These are phyloP conservation scores for Phialocephala subalpina DNA, from an alignment of 2,329 filamentous ascomycete species.

Conservation along the genomic window DNA sequence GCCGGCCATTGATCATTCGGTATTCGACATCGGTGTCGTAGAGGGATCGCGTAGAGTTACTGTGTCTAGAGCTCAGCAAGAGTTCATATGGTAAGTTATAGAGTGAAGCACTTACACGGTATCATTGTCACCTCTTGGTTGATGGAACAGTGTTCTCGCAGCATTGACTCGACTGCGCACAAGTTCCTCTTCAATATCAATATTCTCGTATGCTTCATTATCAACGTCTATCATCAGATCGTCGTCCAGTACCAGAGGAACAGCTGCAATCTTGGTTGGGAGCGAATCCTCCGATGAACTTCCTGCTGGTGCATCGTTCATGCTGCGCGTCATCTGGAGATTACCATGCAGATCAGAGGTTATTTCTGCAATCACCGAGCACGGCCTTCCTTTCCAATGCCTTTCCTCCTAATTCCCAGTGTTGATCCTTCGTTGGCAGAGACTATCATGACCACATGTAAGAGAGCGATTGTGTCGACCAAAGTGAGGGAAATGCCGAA, in stretches of 20 bases:
- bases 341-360: background rate
- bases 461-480: background rate
- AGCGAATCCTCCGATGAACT: slow-evolving; percentile 12
- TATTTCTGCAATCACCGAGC: background rate
- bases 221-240: slow-evolving; percentile 21
- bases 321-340: slow-evolving; percentile 17
- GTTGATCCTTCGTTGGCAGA: slow-evolving; percentile 1
- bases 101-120: slow-evolving; percentile 33
- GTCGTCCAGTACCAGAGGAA: slow-evolving; percentile 25
- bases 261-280: slow-evolving; percentile 15
- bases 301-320: slow-evolving; percentile 11
- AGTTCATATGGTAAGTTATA: background rate
- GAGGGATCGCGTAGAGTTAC: slow-evolving; percentile 43
- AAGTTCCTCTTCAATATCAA: slow-evolving; percentile 22
- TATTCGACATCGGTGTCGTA: slow-evolving; percentile 42
- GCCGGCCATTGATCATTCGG: slow-evolving; percentile 57
- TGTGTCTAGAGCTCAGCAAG: slow-evolving; percentile 16
- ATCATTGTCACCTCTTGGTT: slow-evolving; percentile 31
- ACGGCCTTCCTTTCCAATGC: background rate
- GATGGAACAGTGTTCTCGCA: slow-evolving; percentile 32
- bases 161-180: slow-evolving; percentile 13
- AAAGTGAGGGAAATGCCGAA: background rate
- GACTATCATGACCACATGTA: slow-evolving; percentile 11
- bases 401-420: slow-evolving; percentile 8
- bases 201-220: slow-evolving; percentile 20